Base-by-base conservation (phyloP, 257 asterid genomes). In the Ophiorrhiza pumila region DNA sequence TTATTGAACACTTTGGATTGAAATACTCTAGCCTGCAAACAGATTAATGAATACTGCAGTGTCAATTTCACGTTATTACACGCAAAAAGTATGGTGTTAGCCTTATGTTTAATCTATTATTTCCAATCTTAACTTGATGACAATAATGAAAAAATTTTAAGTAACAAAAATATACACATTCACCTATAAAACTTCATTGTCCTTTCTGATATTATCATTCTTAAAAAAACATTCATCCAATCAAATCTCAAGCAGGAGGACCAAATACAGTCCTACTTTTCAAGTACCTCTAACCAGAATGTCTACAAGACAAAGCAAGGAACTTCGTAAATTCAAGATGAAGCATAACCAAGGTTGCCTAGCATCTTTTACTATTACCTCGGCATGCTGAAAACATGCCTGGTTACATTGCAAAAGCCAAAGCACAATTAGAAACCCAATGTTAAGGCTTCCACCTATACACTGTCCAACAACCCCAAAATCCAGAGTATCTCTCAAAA, bases 1-100 rank as follows among this genome's bases (percentile, higher is more conserved):
- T 83, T 58, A 85, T 80, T 71, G 97, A 87, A 79, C 97, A 94
- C 75, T 85, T 85, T 53, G 89, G 69, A 67, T 77, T 47, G 59
- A 83, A 81, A 72, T 67, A 32, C 52, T 58, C 74, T 69, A 87
- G 69, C 90, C 97, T 94, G 89, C 83, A 82, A n/a, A 39, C 56
- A 58, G 63, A 71, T 62, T 68, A 45, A 58, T n/a, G 49, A 47
- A 58, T 11, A 42, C 25, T n/a, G 41, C 59, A 50, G 10, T 23
- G 64, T 59, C 52, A 73, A 50, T 41, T 42, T 56, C 49, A 25
- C 11, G n/a, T 64, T 15, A 53, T 25, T 32, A 25, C 18, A 0
- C 20, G 6, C 22, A 42, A 57, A 71, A 35, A 57, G 42, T 45
- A 59, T 17, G 45, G 3, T 56, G 29, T 5, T 2, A 43, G 34